Conservation (phyloP, 2,329 filamentous ascomycete genomes). For the Ilyonectria destructans region DNA sequence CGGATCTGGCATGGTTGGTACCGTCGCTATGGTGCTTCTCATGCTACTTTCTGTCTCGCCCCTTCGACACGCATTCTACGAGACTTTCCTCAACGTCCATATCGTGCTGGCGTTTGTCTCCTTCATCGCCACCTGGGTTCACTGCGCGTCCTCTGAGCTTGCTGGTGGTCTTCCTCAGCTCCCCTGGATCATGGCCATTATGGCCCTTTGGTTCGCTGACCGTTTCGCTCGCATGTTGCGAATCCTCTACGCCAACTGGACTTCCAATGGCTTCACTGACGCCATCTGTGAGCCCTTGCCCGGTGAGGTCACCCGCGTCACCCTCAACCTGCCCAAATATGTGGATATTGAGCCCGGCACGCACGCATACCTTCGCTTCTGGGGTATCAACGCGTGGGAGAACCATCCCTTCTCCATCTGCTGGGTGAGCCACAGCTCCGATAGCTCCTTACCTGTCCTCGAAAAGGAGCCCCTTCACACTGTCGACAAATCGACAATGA, state of each 20-base stretch:
- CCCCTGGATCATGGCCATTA: constrained; percentile 81
- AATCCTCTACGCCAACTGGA: constrained; percentile 78
- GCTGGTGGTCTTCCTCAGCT: constrained; percentile 79
- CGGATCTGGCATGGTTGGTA: constrained; percentile 74
- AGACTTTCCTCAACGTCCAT: constrained; percentile 93
- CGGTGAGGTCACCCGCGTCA: constrained; percentile 80
- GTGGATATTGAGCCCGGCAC: constrained; percentile 79
- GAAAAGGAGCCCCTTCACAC: constrained; percentile 60
- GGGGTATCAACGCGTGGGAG: constrained; percentile 77
- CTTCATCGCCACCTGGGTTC: constrained; percentile 83
- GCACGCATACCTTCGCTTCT: constrained; percentile 83
- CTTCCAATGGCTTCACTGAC: constrained; percentile 71
- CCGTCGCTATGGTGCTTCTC: constrained; percentile 75
- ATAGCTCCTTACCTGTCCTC: constrained; percentile 57
- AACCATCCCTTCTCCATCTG: constrained; percentile 86
- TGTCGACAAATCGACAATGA: constrained; percentile 60
- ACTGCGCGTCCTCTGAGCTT: constrained; percentile 78
- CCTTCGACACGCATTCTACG: constrained; percentile 94
- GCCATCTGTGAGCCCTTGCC: constrained; percentile 79
- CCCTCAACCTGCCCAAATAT: constrained; percentile 78
- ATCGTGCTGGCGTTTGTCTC: constrained; percentile 80
- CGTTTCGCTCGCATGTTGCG: constrained; percentile 75
- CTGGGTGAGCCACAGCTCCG: constrained; percentile 75
- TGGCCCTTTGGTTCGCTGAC: constrained; percentile 85
- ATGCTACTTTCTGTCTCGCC: constrained; percentile 82